These are phyloP conservation scores for Oryza longistaminata DNA, from an alignment of 176 grass and related monocot species.

Conservation along the genomic window DNA sequence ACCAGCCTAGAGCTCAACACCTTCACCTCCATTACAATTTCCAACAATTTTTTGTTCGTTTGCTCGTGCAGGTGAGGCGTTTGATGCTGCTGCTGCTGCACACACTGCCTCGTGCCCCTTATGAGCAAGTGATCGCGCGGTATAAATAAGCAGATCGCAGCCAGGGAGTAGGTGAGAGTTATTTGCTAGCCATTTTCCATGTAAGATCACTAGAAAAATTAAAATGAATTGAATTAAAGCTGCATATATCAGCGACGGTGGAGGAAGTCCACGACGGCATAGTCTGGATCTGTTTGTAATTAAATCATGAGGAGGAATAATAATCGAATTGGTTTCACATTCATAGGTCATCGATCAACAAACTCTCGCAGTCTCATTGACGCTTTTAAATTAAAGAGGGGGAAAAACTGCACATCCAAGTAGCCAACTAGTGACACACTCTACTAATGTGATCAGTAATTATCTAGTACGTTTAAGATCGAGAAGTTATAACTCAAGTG, in stretches of 20 bases:
- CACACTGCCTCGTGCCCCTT: too few relatives aligned
- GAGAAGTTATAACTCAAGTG: too few relatives aligned
- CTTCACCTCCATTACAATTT: constrained; percentile 68
- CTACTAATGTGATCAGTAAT: too few relatives aligned
- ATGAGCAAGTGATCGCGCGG: background rate
- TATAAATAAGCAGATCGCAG: constrained; percentile 16
- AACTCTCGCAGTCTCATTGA: background rate
- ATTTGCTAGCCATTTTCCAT: background rate
- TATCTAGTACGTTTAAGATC: too few relatives aligned
- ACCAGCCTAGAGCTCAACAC: constrained; percentile 56
- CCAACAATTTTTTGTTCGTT: background rate
- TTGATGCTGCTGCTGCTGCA: background rate
- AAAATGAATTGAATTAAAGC: background rate
- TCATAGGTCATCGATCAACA: background rate
- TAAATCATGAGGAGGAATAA: too few relatives aligned
- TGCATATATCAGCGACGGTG: background rate
- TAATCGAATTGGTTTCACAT: background rate
- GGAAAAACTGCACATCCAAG: too few relatives aligned
- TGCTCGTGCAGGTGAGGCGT: background rate
- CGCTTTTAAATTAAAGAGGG: too few relatives aligned
- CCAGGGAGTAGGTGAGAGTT: constrained; percentile 5
- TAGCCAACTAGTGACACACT: too few relatives aligned
- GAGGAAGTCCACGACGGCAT: too few relatives aligned
- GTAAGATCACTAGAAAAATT: background rate
- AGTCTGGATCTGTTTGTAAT: too few relatives aligned